Evolutionary conservation across 2,329 filamentous ascomycete genomes (phyloP).

Genomic region (Aureobasidium sp.): DNA sequence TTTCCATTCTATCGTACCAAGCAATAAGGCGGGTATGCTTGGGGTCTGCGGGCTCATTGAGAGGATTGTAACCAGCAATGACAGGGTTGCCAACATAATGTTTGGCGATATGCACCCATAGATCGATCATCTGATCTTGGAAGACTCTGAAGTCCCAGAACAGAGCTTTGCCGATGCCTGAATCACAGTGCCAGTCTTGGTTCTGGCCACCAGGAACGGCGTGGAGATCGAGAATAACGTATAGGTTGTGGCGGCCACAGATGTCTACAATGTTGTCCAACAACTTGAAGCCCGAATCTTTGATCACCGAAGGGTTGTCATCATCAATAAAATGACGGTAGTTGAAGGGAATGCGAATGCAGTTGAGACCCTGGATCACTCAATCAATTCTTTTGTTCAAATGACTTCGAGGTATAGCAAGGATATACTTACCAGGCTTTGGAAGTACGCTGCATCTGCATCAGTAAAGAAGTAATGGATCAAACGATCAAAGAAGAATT

Average conservation of each 20-base stretch:
- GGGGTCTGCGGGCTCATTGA: slow-evolving; percentile 43
- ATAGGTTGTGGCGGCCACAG: slow-evolving; percentile 39
- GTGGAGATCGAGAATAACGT: slow-evolving; percentile 43
- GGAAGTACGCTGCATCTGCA: slow-evolving; percentile 49
- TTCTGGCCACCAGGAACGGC: slow-evolving; percentile 41
- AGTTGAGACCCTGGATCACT: slow-evolving; percentile 41
- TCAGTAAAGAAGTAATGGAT: slow-evolving; percentile 52
- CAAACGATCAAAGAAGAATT: slow-evolving; percentile 50
- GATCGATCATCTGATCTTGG: slow-evolving; percentile 41
- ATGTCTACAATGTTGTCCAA: slow-evolving; percentile 42
- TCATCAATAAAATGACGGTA: slow-evolving; percentile 49
- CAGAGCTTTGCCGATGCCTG: slow-evolving; percentile 30
- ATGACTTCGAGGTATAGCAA: background rate
- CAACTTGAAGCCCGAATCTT: slow-evolving; percentile 40
- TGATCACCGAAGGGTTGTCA: slow-evolving; percentile 40
- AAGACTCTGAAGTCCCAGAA: slow-evolving; percentile 44
- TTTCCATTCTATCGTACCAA: slow-evolving; percentile 39
- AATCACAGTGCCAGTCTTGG: slow-evolving; percentile 43
- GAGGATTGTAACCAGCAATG: slow-evolving; percentile 41
- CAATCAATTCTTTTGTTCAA: background rate
- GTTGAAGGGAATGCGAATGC: slow-evolving; percentile 52
- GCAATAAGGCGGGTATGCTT: slow-evolving; percentile 37
- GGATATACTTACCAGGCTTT: slow-evolving; percentile 29
- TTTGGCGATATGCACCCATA: slow-evolving; percentile 39
- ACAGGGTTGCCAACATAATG: slow-evolving; percentile 34